A percentile compares a stretch with the other conserved stretches of the same genome.
phyloP scores from a whole-genome alignment of 305 asterid species.

The Plantago coronopus region DNA sequence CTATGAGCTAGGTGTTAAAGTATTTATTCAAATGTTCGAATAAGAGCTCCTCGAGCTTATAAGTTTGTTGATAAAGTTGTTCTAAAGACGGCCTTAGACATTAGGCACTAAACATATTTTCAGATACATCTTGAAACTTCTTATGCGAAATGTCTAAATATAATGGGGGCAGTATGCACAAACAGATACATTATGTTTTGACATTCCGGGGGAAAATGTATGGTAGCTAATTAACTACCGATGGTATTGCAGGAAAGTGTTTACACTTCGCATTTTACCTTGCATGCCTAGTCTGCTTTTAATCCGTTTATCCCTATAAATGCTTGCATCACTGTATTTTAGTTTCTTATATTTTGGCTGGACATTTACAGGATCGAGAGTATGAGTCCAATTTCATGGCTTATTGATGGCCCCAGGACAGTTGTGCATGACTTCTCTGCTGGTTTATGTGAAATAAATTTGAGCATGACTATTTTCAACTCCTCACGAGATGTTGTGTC shows the following conservation, averaged over 20 bases:
- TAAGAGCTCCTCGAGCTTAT: too few relatives aligned
- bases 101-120: too few relatives aligned
- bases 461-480: slow-evolving; percentile 64
- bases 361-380: slow-evolving; percentile 46
- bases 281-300: too few relatives aligned
- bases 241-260: too few relatives aligned
- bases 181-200: too few relatives aligned
- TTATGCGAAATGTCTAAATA: neutral
- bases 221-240: neutral
- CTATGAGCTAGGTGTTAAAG: too few relatives aligned
- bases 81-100: too few relatives aligned
- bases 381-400: slow-evolving; percentile 82
- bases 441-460: slow-evolving; percentile 63
- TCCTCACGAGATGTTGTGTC: slow-evolving; percentile 54
- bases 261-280: too few relatives aligned
- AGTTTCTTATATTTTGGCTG: slow-evolving; percentile 20
- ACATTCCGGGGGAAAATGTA: neutral
- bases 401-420: slow-evolving; percentile 64
- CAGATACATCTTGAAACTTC: too few relatives aligned
- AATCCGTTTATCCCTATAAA: too few relatives aligned
- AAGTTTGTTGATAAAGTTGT: too few relatives aligned
- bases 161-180: neutral
- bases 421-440: slow-evolving; percentile 55
- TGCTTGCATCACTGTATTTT: neutral
- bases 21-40: too few relatives aligned